Conservation (phyloP, 805 yeast species). For the Grigorovia humatica region DNA sequence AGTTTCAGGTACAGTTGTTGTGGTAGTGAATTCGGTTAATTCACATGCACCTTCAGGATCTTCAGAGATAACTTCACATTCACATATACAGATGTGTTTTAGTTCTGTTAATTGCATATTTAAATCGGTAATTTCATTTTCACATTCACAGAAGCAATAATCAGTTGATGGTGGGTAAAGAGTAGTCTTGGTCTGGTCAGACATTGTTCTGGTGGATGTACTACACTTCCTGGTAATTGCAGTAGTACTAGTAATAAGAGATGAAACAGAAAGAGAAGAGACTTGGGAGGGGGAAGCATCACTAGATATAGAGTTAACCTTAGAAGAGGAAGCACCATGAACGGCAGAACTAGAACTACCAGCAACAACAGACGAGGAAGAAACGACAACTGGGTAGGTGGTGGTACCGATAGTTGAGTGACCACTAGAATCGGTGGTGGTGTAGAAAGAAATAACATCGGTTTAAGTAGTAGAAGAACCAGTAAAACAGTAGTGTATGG, state of each 20-base stretch:
- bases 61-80: not conserved
- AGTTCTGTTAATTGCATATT: not conserved
- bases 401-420: no score
- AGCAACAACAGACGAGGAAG: no score
- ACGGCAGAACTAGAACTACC: no score
- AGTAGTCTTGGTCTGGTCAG: not conserved
- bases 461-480: no score
- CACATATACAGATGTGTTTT: not conserved
- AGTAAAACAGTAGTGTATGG: no score
- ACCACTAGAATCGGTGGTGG: no score
- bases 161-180: not conserved
- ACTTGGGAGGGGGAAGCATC: not conserved
- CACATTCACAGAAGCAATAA: not conserved
- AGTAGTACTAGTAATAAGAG: not conserved
- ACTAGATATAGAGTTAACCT: no score
- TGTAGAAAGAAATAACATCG: no score
- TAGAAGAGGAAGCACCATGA: no score
- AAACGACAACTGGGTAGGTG: no score
- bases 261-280: not conserved
- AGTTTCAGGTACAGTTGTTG: not conserved
- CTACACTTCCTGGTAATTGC: not conserved
- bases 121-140: not conserved
- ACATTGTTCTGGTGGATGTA: not conserved
- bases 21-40: not conserved
- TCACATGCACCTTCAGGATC: not conserved